Evolutionary conservation across 495 filamentous ascomycete species (phyloP), one percentile per base, ranked within the genome.

Genomic region (Trichoderma reesei): DNA sequence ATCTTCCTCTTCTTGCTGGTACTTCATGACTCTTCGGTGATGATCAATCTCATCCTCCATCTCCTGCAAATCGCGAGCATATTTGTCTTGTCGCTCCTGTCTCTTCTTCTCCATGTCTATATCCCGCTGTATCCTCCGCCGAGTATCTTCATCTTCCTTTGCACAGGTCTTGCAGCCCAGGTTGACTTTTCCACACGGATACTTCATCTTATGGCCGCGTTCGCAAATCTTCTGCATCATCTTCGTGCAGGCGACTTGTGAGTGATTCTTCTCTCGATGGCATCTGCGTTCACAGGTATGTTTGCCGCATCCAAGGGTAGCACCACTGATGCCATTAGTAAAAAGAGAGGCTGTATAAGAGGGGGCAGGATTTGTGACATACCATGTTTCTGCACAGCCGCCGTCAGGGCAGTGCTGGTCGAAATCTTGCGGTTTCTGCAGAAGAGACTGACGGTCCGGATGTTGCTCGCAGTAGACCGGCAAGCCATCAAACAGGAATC

Each of bases 381-480:
- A 88, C 87, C 89, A 92, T 39, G 81, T 82, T 38, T 83, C 76
- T 2, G 71, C 71, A 67, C 88, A 92, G n/a, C 89, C 89, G 2
- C 90, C 89, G 71, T 92, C 89, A 0, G 90, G 89, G 62, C 82
- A 85, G 20, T 82, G 70, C 5, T 67, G 74, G 9, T 85, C 81
- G 66, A 92, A 92, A 33, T 88, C 83, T 3, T 79, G 72, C 0
- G 74, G 69, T 3, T 69, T 75, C 14, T 65, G 65, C 3, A 90
- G 63, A 3, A 85, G 41, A 0, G 76, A 73, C 3, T 65, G 79
- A 33, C 65, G 76, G 3, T 85, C 69, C 0, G 82, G 83, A 72
- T 93, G 90, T 48, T 80, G 79, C 66, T 88, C 82, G 67, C 89
- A 93, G 61, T 78, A 77, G 2, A 91, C 78, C 0, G 89, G 89